Percentiles rank a stretch among this genome's conserved stretches.
Evolutionary conservation across 768 basidiomycete genomes (phyloP).

Genomic region (Lactarius evosmus): DNA sequence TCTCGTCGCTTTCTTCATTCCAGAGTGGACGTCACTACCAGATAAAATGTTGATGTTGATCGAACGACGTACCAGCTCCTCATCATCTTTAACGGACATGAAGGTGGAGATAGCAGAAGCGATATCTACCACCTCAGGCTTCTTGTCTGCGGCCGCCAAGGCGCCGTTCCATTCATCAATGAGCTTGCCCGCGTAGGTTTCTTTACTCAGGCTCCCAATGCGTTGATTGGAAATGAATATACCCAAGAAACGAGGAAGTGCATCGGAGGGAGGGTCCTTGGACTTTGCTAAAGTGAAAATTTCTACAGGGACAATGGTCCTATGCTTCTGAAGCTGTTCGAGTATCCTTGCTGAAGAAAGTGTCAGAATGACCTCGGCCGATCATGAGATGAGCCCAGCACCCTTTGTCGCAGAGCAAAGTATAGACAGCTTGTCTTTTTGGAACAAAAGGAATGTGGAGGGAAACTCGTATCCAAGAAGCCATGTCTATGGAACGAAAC

Average conservation of each 20-base stretch:
- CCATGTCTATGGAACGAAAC: slow-evolving; percentile 66
- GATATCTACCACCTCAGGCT: slow-evolving; percentile 80
- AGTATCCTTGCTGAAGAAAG: slow-evolving; percentile 72
- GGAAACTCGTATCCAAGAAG: slow-evolving; percentile 97
- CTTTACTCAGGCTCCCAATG: slow-evolving; percentile 78
- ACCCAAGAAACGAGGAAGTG: slow-evolving; percentile 64
- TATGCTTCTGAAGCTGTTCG: slow-evolving; percentile 64
- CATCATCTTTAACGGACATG: slow-evolving; percentile 86
- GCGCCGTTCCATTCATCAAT: slow-evolving; percentile 80
- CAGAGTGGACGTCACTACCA: slow-evolving; percentile 17
- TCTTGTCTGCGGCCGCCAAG: slow-evolving; percentile 49
- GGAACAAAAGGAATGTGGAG: slow-evolving; percentile 83
- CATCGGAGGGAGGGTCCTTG: slow-evolving; percentile 74
- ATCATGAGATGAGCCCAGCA: slow-evolving; percentile 34
- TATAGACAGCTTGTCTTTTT: slow-evolving; percentile 70
- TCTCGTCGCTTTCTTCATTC: slow-evolving; percentile 67
- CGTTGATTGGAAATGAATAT: slow-evolving; percentile 58
- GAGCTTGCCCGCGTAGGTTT: slow-evolving; percentile 81
- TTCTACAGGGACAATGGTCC: slow-evolving; percentile 61
- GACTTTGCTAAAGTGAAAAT: slow-evolving; percentile 75
- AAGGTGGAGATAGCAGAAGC: slow-evolving; percentile 68
- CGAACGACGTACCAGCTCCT: slow-evolving; percentile 69
- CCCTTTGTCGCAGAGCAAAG: slow-evolving; percentile 90
- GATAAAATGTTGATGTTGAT: not conserved
- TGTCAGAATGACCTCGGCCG: slow-evolving; percentile 3